phyloP scores from a whole-genome alignment of 2,329 filamentous ascomycete species.

The Dactylellina sp. region DNA sequence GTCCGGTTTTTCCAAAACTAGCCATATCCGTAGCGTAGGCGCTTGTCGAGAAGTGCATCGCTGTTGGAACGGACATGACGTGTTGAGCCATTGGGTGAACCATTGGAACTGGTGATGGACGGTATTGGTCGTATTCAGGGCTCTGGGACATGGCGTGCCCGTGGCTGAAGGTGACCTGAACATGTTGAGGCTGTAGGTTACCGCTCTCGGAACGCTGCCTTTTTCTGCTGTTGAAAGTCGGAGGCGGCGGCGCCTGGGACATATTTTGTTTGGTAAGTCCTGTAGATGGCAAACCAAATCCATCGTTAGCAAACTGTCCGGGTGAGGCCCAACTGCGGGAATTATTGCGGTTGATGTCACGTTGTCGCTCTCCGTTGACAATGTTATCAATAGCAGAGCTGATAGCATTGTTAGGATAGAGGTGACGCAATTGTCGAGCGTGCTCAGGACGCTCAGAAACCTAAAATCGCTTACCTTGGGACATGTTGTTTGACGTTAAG shows the following conservation, averaged over 20 bases:
- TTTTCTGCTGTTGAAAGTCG: slow-evolving; percentile 43
- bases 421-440: slow-evolving; percentile 1
- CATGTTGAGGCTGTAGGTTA: slow-evolving; percentile 43
- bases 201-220: slow-evolving; percentile 32
- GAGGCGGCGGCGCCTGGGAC: slow-evolving; percentile 36
- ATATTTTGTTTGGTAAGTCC: slow-evolving; percentile 42
- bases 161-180: slow-evolving; percentile 35
- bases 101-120: slow-evolving; percentile 47
- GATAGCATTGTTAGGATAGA: not conserved
- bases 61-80: slow-evolving; percentile 36
- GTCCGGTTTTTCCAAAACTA: slow-evolving; percentile 45
- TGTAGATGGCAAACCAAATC: slow-evolving; percentile 20
- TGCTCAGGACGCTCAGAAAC: not conserved
- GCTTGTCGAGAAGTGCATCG: slow-evolving; percentile 53
- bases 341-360: not conserved
- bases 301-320: not conserved
- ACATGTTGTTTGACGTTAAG: slow-evolving; percentile 52
- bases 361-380: not conserved
- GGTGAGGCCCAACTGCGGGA: not conserved
- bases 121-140: slow-evolving; percentile 52
- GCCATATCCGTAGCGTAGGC: slow-evolving; percentile 53
- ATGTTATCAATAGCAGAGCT: not conserved
- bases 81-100: slow-evolving; percentile 41
- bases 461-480: slow-evolving; percentile 31
- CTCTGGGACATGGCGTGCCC: slow-evolving; percentile 49